A percentile compares a stretch with the other conserved stretches of the same genome.
Conservation (phyloP, 768 basidiomycete genomes). For the Rhodocollybia butyracea region DNA sequence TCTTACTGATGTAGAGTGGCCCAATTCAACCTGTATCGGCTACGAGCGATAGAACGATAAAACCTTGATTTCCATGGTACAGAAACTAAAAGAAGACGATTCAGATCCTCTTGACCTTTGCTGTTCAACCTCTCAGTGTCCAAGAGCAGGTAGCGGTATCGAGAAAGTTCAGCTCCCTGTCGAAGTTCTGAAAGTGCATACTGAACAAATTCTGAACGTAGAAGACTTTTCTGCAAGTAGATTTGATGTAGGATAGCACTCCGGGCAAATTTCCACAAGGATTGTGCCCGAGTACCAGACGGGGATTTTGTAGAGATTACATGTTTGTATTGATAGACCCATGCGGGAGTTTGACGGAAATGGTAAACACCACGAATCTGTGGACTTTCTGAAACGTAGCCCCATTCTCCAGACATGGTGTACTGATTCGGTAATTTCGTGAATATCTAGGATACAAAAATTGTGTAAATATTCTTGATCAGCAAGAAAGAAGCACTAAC, state of each 20-base stretch:
- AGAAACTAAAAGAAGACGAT: not conserved
- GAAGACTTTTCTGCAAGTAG: not conserved
- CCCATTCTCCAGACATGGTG: slow-evolving; percentile 1
- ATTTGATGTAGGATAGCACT: slow-evolving; percentile 2
- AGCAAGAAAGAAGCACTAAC: too few relatives aligned
- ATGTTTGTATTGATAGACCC: not conserved
- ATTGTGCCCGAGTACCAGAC: not conserved
- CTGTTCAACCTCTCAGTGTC: not conserved
- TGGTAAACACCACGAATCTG: not conserved
- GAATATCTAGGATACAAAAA: not conserved
- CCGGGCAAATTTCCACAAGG: not conserved
- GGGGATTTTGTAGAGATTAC: not conserved
- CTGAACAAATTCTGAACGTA: not conserved
- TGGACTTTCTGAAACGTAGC: not conserved
- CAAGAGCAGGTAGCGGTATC: not conserved
- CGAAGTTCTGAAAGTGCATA: not conserved
- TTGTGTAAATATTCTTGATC: not conserved
- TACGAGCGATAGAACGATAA: not conserved
- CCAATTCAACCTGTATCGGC: not conserved
- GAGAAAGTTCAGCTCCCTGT: not conserved
- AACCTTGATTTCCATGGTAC: not conserved
- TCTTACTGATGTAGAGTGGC: not conserved
- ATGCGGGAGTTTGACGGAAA: slow-evolving; percentile 1
- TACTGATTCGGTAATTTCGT: not conserved
- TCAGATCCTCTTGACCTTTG: not conserved